phyloP scores from a whole-genome alignment of 2,329 filamentous ascomycete species.

The Beauveria rudraprayagi region DNA sequence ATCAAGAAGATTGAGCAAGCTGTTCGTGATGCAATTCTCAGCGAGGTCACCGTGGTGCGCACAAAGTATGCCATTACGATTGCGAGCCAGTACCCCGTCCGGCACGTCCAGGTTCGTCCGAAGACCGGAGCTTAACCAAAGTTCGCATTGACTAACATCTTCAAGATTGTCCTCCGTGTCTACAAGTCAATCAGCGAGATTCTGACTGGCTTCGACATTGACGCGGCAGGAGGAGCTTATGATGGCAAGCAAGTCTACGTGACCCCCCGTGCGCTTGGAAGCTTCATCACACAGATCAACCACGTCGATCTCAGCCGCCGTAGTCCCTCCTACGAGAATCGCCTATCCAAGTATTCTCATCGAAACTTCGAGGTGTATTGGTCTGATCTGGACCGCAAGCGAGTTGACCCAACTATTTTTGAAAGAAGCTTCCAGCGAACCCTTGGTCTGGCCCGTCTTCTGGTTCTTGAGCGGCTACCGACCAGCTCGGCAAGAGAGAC shows the following conservation, averaged over 20 bases:
- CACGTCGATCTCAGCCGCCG: slow-evolving; percentile 70
- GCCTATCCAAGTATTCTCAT: slow-evolving; percentile 77
- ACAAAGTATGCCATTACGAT: slow-evolving; percentile 87
- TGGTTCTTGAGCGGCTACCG: slow-evolving; percentile 73
- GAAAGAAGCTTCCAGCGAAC: slow-evolving; percentile 72
- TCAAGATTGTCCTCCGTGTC: slow-evolving; percentile 70
- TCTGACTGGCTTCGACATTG: slow-evolving; percentile 80
- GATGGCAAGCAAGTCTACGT: slow-evolving; percentile 74
- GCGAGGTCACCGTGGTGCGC: slow-evolving; percentile 75
- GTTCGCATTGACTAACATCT: neutral
- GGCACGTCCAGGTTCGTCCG: slow-evolving; percentile 57
- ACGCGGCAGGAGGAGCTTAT: slow-evolving; percentile 74
- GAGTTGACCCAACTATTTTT: slow-evolving; percentile 78
- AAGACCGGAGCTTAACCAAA: neutral
- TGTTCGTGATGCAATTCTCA: slow-evolving; percentile 69
- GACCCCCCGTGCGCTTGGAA: slow-evolving; percentile 66
- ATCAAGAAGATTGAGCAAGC: slow-evolving; percentile 71
- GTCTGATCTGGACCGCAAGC: slow-evolving; percentile 63
- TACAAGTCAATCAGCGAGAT: slow-evolving; percentile 82
- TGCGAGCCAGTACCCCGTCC: slow-evolving; percentile 71
- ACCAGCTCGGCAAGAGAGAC: slow-evolving; percentile 57
- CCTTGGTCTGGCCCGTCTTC: slow-evolving; percentile 66
- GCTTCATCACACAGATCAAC: slow-evolving; percentile 77
- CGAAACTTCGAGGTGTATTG: slow-evolving; percentile 80
- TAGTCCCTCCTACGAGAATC: slow-evolving; percentile 81